Conservation (phyloP, 1,139 yeast species). For the Kodamaea derodonti region DNA sequence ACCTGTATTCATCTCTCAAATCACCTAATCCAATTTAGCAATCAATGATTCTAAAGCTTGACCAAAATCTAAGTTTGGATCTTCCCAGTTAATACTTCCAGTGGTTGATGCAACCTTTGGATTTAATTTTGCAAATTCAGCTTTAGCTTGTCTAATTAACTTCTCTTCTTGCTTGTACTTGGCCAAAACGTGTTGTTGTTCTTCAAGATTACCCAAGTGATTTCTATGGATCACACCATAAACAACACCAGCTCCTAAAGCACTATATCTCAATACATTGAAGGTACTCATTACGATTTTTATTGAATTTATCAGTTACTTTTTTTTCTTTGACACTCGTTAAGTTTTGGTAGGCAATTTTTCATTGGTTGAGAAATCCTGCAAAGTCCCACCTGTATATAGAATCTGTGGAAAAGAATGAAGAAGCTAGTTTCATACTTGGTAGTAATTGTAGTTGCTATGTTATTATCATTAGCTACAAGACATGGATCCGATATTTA, state of each 20-base stretch:
- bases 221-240: slow-evolving; percentile 89
- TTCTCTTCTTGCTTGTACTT: slow-evolving; percentile 67
- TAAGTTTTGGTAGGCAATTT: slow-evolving; percentile 2
- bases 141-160: slow-evolving; percentile 83
- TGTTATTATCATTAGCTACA: slow-evolving; percentile 26
- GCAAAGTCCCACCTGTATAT: background rate
- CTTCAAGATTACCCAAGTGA: slow-evolving; percentile 59
- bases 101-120: slow-evolving; percentile 37
- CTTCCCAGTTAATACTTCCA: slow-evolving; percentile 71
- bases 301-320: no score
- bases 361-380: slow-evolving; percentile 7
- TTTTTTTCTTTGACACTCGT: slow-evolving; percentile 3
- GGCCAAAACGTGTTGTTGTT: slow-evolving; percentile 52
- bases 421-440: slow-evolving; percentile 12
- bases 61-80: slow-evolving; percentile 85
- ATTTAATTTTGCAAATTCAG: slow-evolving; percentile 74
- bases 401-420: slow-evolving; percentile 3
- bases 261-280: slow-evolving; percentile 87
- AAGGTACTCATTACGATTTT: slow-evolving; percentile 43
- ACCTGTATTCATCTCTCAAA: no score
- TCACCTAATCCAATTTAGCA: slow-evolving; percentile 42
- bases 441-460: slow-evolving; percentile 23
- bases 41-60: slow-evolving; percentile 42
- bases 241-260: slow-evolving; percentile 82
- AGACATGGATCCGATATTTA: slow-evolving; percentile 15